Evolutionary conservation across 2,329 filamentous ascomycete genomes (phyloP).

Genomic region (Monilinia fructicola): DNA sequence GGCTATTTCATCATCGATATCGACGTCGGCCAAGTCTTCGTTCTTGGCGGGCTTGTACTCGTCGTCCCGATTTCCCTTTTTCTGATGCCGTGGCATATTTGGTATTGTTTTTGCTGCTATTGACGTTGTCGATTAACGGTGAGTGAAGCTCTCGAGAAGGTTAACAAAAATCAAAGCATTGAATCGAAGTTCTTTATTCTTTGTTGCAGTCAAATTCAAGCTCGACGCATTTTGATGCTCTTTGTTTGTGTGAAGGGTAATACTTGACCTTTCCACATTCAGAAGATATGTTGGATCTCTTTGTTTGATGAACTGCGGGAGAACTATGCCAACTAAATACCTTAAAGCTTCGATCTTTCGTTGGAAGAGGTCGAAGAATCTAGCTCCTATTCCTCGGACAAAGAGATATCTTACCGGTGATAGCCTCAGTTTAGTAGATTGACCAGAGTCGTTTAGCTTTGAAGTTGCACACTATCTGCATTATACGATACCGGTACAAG

Average conservation of each 20-base stretch:
- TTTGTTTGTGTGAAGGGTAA: neutral
- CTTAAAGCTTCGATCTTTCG: neutral
- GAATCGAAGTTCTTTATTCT: neutral
- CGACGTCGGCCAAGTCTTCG: neutral
- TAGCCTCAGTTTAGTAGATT: neutral
- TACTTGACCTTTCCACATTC: neutral
- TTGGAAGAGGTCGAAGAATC: neutral
- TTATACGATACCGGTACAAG: neutral
- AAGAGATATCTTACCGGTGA: neutral
- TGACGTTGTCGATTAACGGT: neutral
- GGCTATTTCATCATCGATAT: neutral
- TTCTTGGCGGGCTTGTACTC: constrained; percentile 2
- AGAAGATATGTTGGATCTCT: neutral
- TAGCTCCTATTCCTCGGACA: neutral
- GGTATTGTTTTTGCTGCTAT: neutral
- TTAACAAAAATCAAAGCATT: neutral
- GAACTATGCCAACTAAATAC: neutral
- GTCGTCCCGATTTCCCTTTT: constrained; percentile 3
- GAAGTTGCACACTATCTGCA: neutral
- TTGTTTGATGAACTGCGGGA: neutral
- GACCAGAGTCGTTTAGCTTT: neutral
- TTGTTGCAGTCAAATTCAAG: neutral
- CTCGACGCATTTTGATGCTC: constrained; percentile 16
- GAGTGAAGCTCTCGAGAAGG: neutral
- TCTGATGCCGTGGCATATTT: constrained; percentile 14